Evolutionary conservation across 805 yeast genomes (phyloP), one percentile per base, ranked within the genome.

Genomic region (Pichia ethanolica): DNA sequence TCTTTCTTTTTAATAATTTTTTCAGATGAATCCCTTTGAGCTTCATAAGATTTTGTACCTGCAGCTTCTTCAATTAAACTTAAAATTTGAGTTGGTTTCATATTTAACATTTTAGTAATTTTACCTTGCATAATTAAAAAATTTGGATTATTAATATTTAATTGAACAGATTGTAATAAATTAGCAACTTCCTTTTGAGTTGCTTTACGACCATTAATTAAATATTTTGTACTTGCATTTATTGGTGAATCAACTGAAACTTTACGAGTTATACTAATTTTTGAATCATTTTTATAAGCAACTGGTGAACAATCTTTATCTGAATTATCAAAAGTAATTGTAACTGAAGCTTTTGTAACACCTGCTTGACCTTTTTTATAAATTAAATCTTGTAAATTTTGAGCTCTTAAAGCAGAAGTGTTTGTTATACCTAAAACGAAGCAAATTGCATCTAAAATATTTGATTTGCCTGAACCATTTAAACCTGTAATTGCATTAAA

Each of bases 301-400:
- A 89, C 83, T 0, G 99, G 99, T 0, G 91, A 81, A 54, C 79
- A 82, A 3, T 77, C 63, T 48, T 77, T 74, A 57, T 91, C 97
- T 11, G 77, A 60, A 60, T 93, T 95, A 66, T 91, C 95, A 64
- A 93, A 95, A 1, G 93, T 96, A 47, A 93, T 89, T 0, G 98
- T 90, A 1, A 93, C 99, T 60, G 93, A 83, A 1, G 99, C 99
- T 63, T 89, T 90, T 1, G 97, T 90, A 12, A 91, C 91, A 56
- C 98, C 98, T 0, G 99, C 98, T 65, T 93, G 99, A 11, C 99
- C 99, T 58, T 98, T 79, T 60, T 93, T 93, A 65, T 93, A 93
- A 45, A 93, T 93, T 63, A 93, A 77, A 66, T 93, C 99, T 62
- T 91, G 97, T 39, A 90, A 71, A 61, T 84, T 90, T 6, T 89